Evolutionary conservation across 805 yeast species (phyloP).

Genomic region (Vanderwaltozyma verrucispora): DNA sequence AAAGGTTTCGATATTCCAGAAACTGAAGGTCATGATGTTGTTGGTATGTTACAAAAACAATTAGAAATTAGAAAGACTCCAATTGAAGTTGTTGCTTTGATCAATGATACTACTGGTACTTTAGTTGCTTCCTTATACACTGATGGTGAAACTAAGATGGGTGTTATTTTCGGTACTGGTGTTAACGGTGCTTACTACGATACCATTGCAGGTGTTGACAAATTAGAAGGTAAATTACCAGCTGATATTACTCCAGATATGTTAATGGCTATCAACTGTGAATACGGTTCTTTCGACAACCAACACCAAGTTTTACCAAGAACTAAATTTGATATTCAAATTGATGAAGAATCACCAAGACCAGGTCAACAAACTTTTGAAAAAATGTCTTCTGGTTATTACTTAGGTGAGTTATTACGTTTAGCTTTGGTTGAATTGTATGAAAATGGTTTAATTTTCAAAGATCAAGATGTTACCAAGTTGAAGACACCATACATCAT

Average conservation of each 20-base stretch:
- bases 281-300: constrained; percentile 95
- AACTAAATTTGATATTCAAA: constrained; percentile 72
- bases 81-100: constrained; percentile 79
- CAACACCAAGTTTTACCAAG: constrained; percentile 79
- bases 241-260: constrained; percentile 52
- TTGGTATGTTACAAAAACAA: constrained; percentile 77
- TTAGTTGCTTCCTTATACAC: constrained; percentile 90
- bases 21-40: constrained; percentile 92
- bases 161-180: constrained; percentile 95
- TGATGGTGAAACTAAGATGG: constrained; percentile 84
- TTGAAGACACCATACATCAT: constrained; percentile 57
- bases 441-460: constrained; percentile 55
- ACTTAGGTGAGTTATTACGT: constrained; percentile 86
- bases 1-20: constrained; percentile 91
- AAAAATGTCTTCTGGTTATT: constrained; percentile 96
- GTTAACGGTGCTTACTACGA: constrained; percentile 96
- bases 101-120: constrained; percentile 96
- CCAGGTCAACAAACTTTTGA: constrained; percentile 95
- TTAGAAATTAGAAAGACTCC: constrained; percentile 57
- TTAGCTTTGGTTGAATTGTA: constrained; percentile 65
- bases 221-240: constrained; percentile 61
- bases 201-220: constrained; percentile 58
- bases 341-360: constrained; percentile 84
- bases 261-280: constrained; percentile 95
- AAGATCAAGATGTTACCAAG: constrained; percentile 53